phyloP scores from a whole-genome alignment of 2,329 filamentous ascomycete species.

The Sclerotinia subarctica region DNA sequence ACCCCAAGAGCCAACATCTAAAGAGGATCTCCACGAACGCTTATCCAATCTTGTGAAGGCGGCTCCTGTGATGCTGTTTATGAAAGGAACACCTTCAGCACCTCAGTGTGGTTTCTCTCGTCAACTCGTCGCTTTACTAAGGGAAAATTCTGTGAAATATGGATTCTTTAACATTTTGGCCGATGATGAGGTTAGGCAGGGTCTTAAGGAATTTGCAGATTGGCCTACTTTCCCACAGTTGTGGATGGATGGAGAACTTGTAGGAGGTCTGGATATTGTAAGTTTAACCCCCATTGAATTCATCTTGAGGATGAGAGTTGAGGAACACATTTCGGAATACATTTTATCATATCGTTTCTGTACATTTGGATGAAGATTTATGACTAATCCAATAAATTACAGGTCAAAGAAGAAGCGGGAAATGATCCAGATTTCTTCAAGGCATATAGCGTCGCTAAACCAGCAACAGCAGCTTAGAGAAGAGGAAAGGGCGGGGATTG shows the following conservation, averaged over 20 bases:
- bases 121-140: constrained; percentile 79
- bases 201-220: constrained; percentile 94
- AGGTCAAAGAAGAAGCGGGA: constrained; percentile 93
- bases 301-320: background rate
- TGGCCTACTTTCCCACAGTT: constrained; percentile 98
- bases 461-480: constrained; percentile 16
- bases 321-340: background rate
- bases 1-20: constrained; percentile 53
- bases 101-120: constrained; percentile 91
- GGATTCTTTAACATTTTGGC: constrained; percentile 99
- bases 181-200: constrained; percentile 94
- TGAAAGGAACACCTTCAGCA: constrained; percentile 89
- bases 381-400: constrained; percentile 22
- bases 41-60: constrained; percentile 86
- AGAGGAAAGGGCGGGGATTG: background rate
- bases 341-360: background rate
- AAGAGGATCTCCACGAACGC: constrained; percentile 81
- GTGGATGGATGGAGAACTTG: constrained; percentile 85
- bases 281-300: constrained; percentile 41
- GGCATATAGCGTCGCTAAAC: constrained; percentile 52
- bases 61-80: constrained; percentile 96
- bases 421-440: constrained; percentile 80
- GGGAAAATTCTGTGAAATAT: constrained; percentile 90
- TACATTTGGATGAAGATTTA: background rate
- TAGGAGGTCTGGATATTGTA: constrained; percentile 95